Conservation (phyloP, 2,329 filamentous ascomycete species). For the Pseudocercospora ulei region DNA sequence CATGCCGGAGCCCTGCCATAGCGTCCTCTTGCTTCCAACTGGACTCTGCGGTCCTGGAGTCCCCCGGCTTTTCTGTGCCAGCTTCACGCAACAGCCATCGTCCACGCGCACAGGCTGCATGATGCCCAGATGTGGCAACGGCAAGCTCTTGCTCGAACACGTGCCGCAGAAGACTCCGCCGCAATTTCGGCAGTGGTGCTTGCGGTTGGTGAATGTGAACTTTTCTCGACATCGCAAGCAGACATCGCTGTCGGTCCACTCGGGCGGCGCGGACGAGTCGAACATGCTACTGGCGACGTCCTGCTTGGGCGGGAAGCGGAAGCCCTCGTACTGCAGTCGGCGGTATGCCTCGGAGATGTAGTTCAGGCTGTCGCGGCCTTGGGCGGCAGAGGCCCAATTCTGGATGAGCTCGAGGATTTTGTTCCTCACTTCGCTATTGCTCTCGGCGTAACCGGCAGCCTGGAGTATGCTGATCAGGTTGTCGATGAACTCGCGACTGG, state of each 20-base stretch:
- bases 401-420: slow-evolving; percentile 94
- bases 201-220: slow-evolving; percentile 96
- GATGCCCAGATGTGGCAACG: slow-evolving; percentile 87
- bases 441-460: slow-evolving; percentile 59
- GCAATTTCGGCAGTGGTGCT: slow-evolving; percentile 96
- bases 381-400: slow-evolving; percentile 80
- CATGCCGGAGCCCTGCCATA: slow-evolving; percentile 45
- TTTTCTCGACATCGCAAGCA: slow-evolving; percentile 94
- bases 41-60: slow-evolving; percentile 27
- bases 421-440: slow-evolving; percentile 74
- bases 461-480: slow-evolving; percentile 85
- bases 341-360: slow-evolving; percentile 87
- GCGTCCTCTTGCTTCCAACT: slow-evolving; percentile 44
- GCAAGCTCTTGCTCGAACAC: slow-evolving; percentile 80
- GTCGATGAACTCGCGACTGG: slow-evolving; percentile 96
- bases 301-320: slow-evolving; percentile 75
- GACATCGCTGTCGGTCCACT: slow-evolving; percentile 96
- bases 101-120: slow-evolving; percentile 85
- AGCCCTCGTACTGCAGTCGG: slow-evolving; percentile 72
- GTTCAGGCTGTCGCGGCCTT: slow-evolving; percentile 68
- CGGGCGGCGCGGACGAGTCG: slow-evolving; percentile 91
- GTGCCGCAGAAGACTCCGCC: slow-evolving; percentile 95
- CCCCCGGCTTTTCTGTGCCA: slow-evolving; percentile 61
- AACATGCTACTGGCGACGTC: slow-evolving; percentile 94
- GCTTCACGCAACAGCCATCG: slow-evolving; percentile 84